Evolutionary conservation across 148 eudicot genomes (phyloP).

Genomic region (Polygonum aviculare): DNA sequence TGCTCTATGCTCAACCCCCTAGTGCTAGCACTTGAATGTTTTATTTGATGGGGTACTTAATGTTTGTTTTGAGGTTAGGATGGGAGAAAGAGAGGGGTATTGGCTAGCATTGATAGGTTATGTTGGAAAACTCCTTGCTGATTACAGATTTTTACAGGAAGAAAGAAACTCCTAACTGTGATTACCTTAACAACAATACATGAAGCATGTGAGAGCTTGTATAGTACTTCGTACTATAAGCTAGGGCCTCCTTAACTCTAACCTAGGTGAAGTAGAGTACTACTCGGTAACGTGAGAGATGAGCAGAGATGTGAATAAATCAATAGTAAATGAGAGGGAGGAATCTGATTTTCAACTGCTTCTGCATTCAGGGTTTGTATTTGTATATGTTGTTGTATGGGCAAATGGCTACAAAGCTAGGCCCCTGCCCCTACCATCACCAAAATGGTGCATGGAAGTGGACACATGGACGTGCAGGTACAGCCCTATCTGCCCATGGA

Average conservation of each 20-base stretch:
- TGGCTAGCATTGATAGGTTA: background rate
- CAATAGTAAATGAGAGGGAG: background rate
- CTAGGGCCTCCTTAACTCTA: background rate
- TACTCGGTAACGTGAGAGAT: background rate
- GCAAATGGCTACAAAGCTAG: background rate
- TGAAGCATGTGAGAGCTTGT: no score
- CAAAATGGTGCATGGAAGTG: background rate
- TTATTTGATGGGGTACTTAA: background rate
- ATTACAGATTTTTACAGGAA: background rate
- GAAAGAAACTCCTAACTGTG: no score
- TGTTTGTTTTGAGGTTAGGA: background rate
- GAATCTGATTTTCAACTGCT: slow-evolving; percentile 1
- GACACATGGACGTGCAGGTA: background rate
- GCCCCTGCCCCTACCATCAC: background rate
- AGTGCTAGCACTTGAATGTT: background rate
- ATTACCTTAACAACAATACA: no score
- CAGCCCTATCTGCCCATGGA: background rate
- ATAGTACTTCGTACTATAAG: no score
- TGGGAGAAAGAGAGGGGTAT: background rate
- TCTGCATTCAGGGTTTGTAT: background rate
- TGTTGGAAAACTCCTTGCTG: background rate
- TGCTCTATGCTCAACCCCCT: background rate
- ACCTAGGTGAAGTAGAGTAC: background rate
- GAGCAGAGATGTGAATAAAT: background rate
- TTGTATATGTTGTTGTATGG: background rate